Evolutionary conservation across 441 rosid genomes (phyloP).

Genomic region (Mallotus japonicus): DNA sequence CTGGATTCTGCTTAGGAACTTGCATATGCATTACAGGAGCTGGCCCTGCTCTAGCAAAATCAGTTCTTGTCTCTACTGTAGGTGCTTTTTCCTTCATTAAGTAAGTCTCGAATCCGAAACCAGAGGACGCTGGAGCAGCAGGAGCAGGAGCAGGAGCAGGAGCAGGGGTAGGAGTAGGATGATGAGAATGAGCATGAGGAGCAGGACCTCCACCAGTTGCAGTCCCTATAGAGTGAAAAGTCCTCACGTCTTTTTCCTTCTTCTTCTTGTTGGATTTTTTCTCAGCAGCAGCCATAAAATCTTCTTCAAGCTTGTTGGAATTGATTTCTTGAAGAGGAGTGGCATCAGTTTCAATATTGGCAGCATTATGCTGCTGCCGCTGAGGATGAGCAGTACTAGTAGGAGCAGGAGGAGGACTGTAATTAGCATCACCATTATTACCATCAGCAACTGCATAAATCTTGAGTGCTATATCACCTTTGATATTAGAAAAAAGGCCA

Average conservation of each 20-base stretch:
- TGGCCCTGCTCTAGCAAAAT: slow-evolving; percentile 53
- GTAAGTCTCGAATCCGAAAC: slow-evolving; percentile 20
- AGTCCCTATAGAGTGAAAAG: slow-evolving; percentile 68
- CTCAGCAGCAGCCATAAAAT: slow-evolving; percentile 16
- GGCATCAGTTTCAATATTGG: slow-evolving; percentile 22
- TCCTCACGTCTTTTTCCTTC: slow-evolving; percentile 53
- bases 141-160: slow-evolving; percentile 34
- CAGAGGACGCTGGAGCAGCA: slow-evolving; percentile 22
- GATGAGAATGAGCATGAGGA: not conserved
- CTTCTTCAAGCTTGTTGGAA: slow-evolving; percentile 29
- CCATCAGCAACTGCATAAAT: slow-evolving; percentile 43
- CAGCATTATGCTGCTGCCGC: slow-evolving; percentile 6
- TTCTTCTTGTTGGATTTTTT: slow-evolving; percentile 42
- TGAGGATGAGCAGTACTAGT: slow-evolving; percentile 14
- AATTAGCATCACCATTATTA: not conserved
- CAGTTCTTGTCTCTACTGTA: slow-evolving; percentile 55
- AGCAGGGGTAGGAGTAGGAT: slow-evolving; percentile 30
- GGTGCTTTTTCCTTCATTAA: slow-evolving; percentile 38
- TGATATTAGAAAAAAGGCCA: slow-evolving; percentile 64
- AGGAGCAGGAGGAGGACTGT: slow-evolving; percentile 20
- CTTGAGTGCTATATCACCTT: slow-evolving; percentile 65
- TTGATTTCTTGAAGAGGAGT: slow-evolving; percentile 39
- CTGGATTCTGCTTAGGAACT: slow-evolving; percentile 66
- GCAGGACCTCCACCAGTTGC: slow-evolving; percentile 27
- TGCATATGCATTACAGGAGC: slow-evolving; percentile 63